Evolutionary conservation across 805 yeast genomes (phyloP), one percentile per base, ranked within the genome.

Genomic region (Metschnikowia borealis): DNA sequence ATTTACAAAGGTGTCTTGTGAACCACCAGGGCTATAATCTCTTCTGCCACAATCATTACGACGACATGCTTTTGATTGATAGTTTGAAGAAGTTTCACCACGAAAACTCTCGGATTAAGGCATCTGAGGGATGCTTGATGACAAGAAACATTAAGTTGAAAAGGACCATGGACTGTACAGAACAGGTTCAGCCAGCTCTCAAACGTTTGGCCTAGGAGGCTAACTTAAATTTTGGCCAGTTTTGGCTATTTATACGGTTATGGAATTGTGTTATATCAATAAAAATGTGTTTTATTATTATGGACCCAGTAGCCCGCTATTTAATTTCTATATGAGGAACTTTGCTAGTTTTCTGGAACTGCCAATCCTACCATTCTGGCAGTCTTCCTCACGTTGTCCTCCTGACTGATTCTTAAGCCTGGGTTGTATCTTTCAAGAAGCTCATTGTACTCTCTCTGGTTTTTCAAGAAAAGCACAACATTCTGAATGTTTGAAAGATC

Each of bases 311-410:
- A 26, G 11, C 29, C 29, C 29, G 29, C 29, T 26, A 8, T 26
- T 26, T 26, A 8, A 8, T 26, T 26, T 11, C 29, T 26, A 26
- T 10, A 26, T 10, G 10, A 26, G 10, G 11, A 11, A 26, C 18
- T 35, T 35, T 8, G 10, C 17, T 44, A 54, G 26, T 58, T 51
- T 47, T 68, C 68, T 7, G 78, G 78, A 15, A 73, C 68, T n/a
- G 58, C 43, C 44, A 92, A 76, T 0, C 99, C 99, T n/a, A 92
- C 99, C 55, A 84, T 79, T 50, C 84, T 78, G 6, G 98, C 99
- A 1, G 96, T 86, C 63, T 79, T 80, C 59, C 83, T 75, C 26
- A 92, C 84, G 49, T 85, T 83, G 53, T 92, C 97, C 46, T 79
- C 79, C 61, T 87, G 96, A 23, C 83, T 78, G 82, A 86, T 80